These are phyloP conservation scores for Botrytis aclada DNA, from an alignment of 2,329 filamentous ascomycete species.

Conservation along the genomic window DNA sequence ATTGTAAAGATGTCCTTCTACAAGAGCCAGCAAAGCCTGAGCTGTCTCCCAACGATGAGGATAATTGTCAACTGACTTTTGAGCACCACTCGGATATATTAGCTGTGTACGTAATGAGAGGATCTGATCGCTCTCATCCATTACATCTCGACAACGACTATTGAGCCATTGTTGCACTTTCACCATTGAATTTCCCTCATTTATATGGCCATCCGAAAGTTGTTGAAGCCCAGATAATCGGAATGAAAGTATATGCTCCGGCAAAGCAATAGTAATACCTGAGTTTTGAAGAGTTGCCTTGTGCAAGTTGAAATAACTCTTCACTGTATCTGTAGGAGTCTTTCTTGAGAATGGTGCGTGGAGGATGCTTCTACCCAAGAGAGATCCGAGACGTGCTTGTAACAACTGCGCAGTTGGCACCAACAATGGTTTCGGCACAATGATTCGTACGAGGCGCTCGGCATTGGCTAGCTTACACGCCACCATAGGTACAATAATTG, in stretches of 20 bases:
- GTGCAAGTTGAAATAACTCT: conserved; percentile 42
- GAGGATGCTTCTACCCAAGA: conserved; percentile 44
- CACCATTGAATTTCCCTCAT: conserved; percentile 44
- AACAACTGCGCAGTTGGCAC: conserved; percentile 47
- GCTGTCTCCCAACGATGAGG: conserved; percentile 41
- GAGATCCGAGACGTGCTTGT: conserved; percentile 43
- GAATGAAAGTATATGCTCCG: conserved; percentile 55
- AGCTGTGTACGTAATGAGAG: conserved; percentile 42
- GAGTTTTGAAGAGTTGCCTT: conserved; percentile 35
- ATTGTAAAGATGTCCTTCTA: conserved; percentile 36
- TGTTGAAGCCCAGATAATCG: conserved; percentile 49
- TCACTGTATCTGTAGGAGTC: conserved; percentile 39
- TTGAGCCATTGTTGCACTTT: conserved; percentile 46
- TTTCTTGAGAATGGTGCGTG: conserved; percentile 49
- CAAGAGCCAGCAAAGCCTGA: conserved; percentile 35
- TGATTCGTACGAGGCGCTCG: conserved; percentile 41
- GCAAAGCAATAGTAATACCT: conserved; percentile 49
- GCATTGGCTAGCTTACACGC: conserved; percentile 46
- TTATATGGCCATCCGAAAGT: conserved; percentile 41
- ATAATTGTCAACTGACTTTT: conserved; percentile 40
- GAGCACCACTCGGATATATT: conserved; percentile 43
- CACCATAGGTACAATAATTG: conserved; percentile 53
- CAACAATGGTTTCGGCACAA: conserved; percentile 46
- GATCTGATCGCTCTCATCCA: conserved; percentile 50
- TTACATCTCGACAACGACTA: conserved; percentile 45